Conservation (phyloP, 352 stramenopile species). For the Pythium monospermum region DNA sequence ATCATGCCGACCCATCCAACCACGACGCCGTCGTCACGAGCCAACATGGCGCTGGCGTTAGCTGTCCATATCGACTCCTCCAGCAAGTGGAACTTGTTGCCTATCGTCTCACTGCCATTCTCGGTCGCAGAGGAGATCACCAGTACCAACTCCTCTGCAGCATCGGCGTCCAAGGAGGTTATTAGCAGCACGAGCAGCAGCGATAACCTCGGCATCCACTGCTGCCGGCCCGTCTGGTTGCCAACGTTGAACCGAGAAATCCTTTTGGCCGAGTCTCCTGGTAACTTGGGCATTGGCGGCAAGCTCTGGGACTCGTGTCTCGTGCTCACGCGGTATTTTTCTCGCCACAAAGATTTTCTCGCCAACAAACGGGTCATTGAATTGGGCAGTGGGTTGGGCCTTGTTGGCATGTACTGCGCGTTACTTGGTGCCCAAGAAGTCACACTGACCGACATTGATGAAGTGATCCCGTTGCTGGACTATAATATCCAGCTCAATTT, state of each 20-base stretch:
- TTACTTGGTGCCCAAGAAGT: slow-evolving; percentile 45
- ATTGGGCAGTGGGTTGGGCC: slow-evolving; percentile 63
- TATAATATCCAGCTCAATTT: slow-evolving; percentile 80
- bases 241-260: slow-evolving; percentile 45
- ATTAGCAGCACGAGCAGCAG: too few species aligned
- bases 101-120: slow-evolving; percentile 65
- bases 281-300: slow-evolving; percentile 71
- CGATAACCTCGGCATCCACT: slow-evolving; percentile 75
- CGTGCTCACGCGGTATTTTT: slow-evolving; percentile 62
- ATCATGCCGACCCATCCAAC: slow-evolving; percentile 18
- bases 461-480: slow-evolving; percentile 65
- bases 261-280: slow-evolving; percentile 67
- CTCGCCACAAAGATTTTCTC: slow-evolving; percentile 29
- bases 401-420: slow-evolving; percentile 73
- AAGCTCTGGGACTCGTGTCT: slow-evolving; percentile 83
- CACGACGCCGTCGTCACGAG: background rate
- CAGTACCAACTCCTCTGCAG: background rate
- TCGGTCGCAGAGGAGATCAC: background rate
- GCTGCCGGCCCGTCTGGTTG: slow-evolving; percentile 58
- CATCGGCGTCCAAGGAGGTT: too few species aligned
- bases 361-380: slow-evolving; percentile 56
- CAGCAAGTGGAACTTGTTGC: slow-evolving; percentile 48
- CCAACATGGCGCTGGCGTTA: slow-evolving; percentile 36
- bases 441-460: slow-evolving; percentile 70
- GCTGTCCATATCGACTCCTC: slow-evolving; percentile 28